Conservation (phyloP, 345 rosid genomes). For the Hibiscus mutabilis region DNA sequence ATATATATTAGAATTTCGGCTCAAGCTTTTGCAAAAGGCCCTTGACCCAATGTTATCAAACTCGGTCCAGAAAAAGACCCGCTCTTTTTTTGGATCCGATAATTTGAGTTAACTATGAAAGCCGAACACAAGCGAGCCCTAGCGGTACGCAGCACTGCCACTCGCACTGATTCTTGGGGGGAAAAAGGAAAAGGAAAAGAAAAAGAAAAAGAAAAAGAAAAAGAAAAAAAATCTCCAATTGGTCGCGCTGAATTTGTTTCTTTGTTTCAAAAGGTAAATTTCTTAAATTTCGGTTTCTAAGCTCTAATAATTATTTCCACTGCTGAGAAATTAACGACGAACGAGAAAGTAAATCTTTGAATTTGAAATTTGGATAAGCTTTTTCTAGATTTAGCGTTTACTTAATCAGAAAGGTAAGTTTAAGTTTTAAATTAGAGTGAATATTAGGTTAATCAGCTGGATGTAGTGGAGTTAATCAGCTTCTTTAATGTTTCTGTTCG, state of each 20-base stretch:
- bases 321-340: background rate
- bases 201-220: too few relatives aligned
- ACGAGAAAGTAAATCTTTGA: background rate
- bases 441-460: background rate
- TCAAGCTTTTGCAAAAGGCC: background rate
- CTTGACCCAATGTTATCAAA: background rate
- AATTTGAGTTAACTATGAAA: background rate
- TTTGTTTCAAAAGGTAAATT: constrained; percentile 1
- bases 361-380: background rate
- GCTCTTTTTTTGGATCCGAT: background rate
- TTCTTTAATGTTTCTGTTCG: background rate
- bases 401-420: background rate
- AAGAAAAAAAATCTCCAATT: background rate
- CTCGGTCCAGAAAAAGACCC: background rate
- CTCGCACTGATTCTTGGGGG: background rate
- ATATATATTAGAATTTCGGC: too few relatives aligned
- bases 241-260: background rate
- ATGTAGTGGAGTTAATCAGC: background rate
- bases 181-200: background rate
- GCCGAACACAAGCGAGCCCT: background rate
- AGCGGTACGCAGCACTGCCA: background rate
- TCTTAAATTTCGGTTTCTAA: background rate
- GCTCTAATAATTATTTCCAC: background rate
- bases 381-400: background rate
- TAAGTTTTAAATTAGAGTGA: background rate